These are phyloP conservation scores for Seminavis robusta DNA, from an alignment of 108 stramenopile species.

Conservation along the genomic window DNA sequence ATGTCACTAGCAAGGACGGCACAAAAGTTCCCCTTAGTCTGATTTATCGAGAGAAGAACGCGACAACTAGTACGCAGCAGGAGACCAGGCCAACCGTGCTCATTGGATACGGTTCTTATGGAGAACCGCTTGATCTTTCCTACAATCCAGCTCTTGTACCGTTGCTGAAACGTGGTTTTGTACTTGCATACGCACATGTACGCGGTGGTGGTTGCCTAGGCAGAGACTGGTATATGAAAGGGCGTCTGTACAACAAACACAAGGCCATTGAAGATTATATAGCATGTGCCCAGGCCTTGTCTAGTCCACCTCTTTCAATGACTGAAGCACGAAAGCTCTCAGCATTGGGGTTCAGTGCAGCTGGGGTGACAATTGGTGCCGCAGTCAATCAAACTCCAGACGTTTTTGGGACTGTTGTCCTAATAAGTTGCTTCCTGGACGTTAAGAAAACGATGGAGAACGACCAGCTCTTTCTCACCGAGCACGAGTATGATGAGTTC, in stretches of 20 bases:
- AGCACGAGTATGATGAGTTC: conserved; percentile 74
- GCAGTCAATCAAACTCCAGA: conserved; percentile 39
- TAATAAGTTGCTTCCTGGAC: conserved; percentile 58
- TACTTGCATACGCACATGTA: conserved; percentile 62
- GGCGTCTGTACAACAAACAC: conserved; percentile 32
- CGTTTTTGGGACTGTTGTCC: conserved; percentile 25
- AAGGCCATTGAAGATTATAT: conserved; percentile 40
- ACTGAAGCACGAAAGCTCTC: conserved; percentile 15
- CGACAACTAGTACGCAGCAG: background rate
- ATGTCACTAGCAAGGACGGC: conserved; percentile 32
- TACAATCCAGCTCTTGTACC: conserved; percentile 37
- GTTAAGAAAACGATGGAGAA: conserved; percentile 45
- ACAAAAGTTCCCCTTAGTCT: conserved; percentile 36
- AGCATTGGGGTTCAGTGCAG: conserved; percentile 50
- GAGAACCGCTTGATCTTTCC: conserved; percentile 31
- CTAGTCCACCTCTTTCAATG: background rate
- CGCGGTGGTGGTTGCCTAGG: conserved; percentile 75
- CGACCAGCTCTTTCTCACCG: conserved; percentile 41
- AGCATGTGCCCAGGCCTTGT: conserved; percentile 46
- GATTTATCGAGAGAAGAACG: conserved; percentile 10
- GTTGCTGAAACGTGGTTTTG: conserved; percentile 41
- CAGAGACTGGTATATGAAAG: conserved; percentile 43
- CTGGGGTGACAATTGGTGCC: conserved; percentile 53
- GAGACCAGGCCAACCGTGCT: conserved; percentile 16
- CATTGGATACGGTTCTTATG: conserved; percentile 62